Base-by-base conservation (phyloP, 148 eudicot species). In the Rhododendron mucronatum region DNA sequence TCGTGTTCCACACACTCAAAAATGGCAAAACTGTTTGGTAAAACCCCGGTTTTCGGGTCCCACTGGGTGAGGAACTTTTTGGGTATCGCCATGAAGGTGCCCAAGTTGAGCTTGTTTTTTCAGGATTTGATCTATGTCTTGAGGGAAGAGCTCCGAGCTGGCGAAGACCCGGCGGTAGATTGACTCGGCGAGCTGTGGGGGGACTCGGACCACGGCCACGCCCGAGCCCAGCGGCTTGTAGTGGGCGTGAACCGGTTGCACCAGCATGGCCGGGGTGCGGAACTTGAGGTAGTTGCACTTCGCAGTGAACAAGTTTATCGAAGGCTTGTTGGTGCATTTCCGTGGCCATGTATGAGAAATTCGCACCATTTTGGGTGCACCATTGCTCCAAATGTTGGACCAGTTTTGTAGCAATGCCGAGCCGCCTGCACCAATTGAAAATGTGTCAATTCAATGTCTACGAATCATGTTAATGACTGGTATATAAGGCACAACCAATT, bases 1-100 rank as follows among this genome's bases (percentile, higher is more conserved):
- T 95, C 1, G 98, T 92, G 91, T 96, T 93, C 99, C 99, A 96
- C 63, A 92, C 89, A 63, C 98, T 96, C 84, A 94, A 87, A 87
- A 28, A 96, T 91, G 15, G 99, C 98, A 74, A 88, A 96, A 55
- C 93, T 88, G 39, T 94, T 84, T 12, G 96, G 97, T 16, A 93
- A 87, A 44, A 44, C 44, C 18, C 85, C 93, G 59, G 84, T 86
- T 57, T 88, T 55, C 16, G 90, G 90, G 83, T 91, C 90, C 99
- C 98, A 95, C 20, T 87, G 82, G 1, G 83, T 50, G 15, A 90
- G 86, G 26, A 50, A 82, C 26, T 83, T 82, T 57, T 91, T 95
- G 15, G 98, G 95, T 21, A 96, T 74, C 8, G 92, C 98, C 86
- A 96, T 88, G 85, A 91, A 96, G 35, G 99, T 95, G 67, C 99